Conservation (phyloP, 2,329 filamentous ascomycete species). For the Albophoma yamanashiensis region DNA sequence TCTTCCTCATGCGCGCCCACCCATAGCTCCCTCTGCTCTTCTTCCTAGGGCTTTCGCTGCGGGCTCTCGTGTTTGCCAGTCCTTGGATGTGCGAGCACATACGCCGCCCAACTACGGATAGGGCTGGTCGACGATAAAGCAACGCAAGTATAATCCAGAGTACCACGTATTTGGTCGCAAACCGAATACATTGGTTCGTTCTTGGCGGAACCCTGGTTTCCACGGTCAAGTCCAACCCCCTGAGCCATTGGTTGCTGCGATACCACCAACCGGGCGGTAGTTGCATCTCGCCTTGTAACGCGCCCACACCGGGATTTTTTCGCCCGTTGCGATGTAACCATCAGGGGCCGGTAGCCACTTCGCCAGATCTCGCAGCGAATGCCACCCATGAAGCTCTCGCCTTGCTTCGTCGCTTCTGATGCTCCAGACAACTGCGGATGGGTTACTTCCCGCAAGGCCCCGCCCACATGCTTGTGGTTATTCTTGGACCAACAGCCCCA, state of each 20-base stretch:
- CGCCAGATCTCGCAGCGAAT: conserved; percentile 9
- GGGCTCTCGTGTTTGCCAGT: background rate
- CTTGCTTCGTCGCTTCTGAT: conserved; percentile 3
- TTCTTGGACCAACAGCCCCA: conserved; percentile 3
- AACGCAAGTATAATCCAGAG: background rate
- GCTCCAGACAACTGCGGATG: conserved; percentile 5
- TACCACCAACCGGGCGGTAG: conserved; percentile 1
- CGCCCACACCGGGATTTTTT: conserved; percentile 9
- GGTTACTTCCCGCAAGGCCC: conserved; percentile 13
- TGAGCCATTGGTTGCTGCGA: background rate
- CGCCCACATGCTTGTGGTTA: conserved; percentile 6
- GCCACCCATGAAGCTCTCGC: conserved; percentile 2
- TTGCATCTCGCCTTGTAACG: conserved; percentile 5
- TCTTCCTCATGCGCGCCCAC: background rate
- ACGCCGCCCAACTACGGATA: background rate
- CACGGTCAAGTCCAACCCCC: background rate
- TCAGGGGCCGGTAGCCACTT: conserved; percentile 8
- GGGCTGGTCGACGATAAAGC: background rate
- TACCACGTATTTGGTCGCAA: too few species aligned
- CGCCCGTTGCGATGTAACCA: conserved; percentile 14
- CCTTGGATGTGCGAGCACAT: background rate
- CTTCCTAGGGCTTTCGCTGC: background rate
- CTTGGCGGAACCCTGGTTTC: background rate
- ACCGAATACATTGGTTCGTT: background rate
- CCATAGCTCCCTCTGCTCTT: background rate